Percentiles rank a stretch among this genome's conserved stretches.
Evolutionary conservation across 2,329 filamentous ascomycete species (phyloP).

Genomic region (Ophiocordyceps sinensis): DNA sequence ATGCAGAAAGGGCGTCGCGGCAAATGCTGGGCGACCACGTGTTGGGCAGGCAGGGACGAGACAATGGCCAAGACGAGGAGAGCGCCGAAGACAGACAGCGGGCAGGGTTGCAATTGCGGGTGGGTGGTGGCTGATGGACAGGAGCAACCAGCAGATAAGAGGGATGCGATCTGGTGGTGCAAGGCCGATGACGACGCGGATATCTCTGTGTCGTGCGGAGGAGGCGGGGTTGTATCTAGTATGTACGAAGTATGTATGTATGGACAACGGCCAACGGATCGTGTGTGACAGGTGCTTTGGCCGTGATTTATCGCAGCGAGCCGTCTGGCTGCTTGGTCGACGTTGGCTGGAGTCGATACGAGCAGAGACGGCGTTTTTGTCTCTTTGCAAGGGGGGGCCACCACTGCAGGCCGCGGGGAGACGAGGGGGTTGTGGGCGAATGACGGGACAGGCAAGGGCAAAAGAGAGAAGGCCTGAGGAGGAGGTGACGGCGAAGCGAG

Average conservation of each 20-base stretch:
- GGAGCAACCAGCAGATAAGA: conserved; percentile 2
- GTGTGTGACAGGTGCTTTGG: too few species aligned
- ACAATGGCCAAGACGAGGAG: not conserved
- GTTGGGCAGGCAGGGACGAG: not conserved
- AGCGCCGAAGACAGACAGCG: not conserved
- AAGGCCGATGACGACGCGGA: not conserved
- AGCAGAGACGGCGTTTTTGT: not conserved
- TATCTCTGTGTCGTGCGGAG: not conserved
- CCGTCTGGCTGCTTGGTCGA: not conserved
- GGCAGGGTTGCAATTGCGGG: conserved; percentile 1
- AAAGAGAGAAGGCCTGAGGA: not conserved
- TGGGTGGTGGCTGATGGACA: conserved; percentile 1
- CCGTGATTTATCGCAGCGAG: too few species aligned
- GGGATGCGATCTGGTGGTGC: not conserved
- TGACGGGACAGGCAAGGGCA: not conserved
- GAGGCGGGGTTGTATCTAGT: too few species aligned
- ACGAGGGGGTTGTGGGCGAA: not conserved
- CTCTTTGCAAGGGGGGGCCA: too few species aligned
- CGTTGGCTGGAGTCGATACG: not conserved
- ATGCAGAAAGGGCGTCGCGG: not conserved
- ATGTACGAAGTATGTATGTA: too few species aligned
- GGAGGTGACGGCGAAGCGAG: not conserved
- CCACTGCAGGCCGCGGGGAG: too few species aligned
- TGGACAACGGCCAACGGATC: too few species aligned
- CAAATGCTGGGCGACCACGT: conserved; percentile 3